A percentile compares a stretch with the other conserved stretches of the same genome.
Conservation (phyloP, 768 basidiomycete genomes). For the Auricularia cornea region DNA sequence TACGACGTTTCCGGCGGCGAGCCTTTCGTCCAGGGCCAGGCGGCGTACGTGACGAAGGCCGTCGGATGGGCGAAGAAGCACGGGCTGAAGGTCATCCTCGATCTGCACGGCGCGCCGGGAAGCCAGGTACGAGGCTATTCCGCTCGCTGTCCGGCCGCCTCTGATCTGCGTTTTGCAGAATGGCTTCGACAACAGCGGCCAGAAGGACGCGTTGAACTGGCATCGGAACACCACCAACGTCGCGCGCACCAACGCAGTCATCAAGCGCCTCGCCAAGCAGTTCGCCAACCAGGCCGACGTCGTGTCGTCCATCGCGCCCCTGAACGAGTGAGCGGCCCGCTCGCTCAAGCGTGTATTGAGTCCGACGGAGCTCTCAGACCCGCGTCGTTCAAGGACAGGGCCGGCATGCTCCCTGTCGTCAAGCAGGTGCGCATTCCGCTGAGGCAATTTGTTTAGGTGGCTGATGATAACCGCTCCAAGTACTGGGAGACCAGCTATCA, state of each 20-base stretch:
- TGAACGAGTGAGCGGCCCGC: conserved; percentile 15
- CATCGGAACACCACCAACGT: conserved; percentile 9
- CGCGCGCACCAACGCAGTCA: conserved; percentile 9
- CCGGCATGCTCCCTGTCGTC: conserved; percentile 38
- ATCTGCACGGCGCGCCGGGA: conserved; percentile 47
- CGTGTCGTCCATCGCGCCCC: conserved; percentile 11
- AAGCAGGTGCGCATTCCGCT: conserved; percentile 32
- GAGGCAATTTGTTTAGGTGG: too few species aligned
- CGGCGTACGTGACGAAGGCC: conserved; percentile 34
- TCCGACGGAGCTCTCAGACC: conserved; percentile 37
- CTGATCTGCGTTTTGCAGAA: conserved; percentile 3
- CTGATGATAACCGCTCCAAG: conserved; percentile 2
- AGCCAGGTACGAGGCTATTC: conserved; percentile 29
- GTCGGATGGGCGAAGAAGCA: conserved; percentile 32
- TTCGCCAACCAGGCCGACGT: conserved; percentile 7
- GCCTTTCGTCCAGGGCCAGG: conserved; percentile 32
- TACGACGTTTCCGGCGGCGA: conserved; percentile 29
- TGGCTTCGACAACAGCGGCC: conserved; percentile 15
- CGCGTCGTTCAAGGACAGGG: conserved; percentile 52
- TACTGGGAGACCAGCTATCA: conserved; percentile 12
- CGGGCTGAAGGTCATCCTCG: conserved; percentile 43
- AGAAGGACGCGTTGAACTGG: conserved; percentile 9
- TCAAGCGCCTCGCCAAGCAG: conserved; percentile 7
- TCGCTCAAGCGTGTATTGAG: background rate
- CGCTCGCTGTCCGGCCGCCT: too few species aligned